These are phyloP conservation scores for Sparassis latifolia DNA, from an alignment of 1,284 basidiomycete genomes.

Conservation along the genomic window DNA sequence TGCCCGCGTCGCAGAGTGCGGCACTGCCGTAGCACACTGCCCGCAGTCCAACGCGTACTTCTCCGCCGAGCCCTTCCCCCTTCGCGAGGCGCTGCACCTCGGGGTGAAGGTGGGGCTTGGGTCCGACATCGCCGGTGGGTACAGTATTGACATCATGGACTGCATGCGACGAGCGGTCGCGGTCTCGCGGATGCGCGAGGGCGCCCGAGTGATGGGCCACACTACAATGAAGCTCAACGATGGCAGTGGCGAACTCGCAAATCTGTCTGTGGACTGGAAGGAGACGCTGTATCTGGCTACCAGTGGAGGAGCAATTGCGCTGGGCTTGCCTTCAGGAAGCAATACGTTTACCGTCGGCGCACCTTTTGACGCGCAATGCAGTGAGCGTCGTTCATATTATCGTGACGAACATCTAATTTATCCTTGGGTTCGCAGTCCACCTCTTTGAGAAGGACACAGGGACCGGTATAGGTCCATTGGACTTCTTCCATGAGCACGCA, in stretches of 20 bases:
- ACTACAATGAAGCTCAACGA: conserved; percentile 3
- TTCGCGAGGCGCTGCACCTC: conserved; percentile 64
- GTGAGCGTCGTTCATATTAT: conserved; percentile 36
- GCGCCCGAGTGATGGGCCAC: conserved; percentile 31
- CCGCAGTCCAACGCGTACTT: conserved; percentile 85
- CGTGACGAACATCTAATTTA: neutral
- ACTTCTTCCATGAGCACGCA: conserved; percentile 53
- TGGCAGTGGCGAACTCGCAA: conserved; percentile 3
- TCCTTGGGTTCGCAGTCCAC: conserved; percentile 33
- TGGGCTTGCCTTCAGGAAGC: conserved; percentile 42
- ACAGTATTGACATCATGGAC: conserved; percentile 68
- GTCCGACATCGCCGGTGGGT: conserved; percentile 82
- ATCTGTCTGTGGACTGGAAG: conserved; percentile 46
- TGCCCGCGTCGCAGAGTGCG: conserved; percentile 39
- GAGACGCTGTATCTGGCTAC: conserved; percentile 78
- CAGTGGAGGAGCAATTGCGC: conserved; percentile 62
- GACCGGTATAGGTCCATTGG: conserved; percentile 53
- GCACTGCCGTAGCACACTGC: conserved; percentile 74
- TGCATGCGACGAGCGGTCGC: conserved; percentile 75
- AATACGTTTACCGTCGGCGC: conserved; percentile 62
- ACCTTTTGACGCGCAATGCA: conserved; percentile 78
- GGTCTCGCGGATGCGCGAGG: conserved; percentile 68
- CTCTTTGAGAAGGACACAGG: conserved; percentile 35
- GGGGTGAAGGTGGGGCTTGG: conserved; percentile 72
- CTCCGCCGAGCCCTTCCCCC: conserved; percentile 64